Evolutionary conservation across 306 rosid species (phyloP).

Genomic region (Prunus fruticosa): DNA sequence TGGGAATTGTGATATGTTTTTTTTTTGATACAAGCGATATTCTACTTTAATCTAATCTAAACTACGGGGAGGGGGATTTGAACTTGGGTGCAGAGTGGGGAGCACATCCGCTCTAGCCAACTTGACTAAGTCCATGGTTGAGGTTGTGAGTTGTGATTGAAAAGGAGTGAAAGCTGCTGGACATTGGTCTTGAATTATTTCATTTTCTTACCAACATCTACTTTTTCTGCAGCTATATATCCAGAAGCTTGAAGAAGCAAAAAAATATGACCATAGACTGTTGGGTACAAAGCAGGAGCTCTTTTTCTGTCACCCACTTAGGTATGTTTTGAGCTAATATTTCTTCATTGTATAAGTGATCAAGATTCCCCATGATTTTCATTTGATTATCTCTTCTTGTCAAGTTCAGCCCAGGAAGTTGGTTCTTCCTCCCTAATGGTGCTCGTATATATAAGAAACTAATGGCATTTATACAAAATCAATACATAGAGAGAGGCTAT

Average conservation of each 20-base stretch:
- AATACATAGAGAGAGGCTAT: conserved; percentile 83
- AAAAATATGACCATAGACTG: conserved; percentile 87
- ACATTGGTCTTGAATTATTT: conserved; percentile 11
- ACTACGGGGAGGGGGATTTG: no score
- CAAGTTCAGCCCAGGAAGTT: conserved; percentile 86
- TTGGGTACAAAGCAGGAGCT: conserved; percentile 92
- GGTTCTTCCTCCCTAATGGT: conserved; percentile 97
- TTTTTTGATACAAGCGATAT: no score
- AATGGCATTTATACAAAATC: conserved; percentile 68
- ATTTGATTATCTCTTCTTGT: conserved; percentile 12
- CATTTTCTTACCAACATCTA: conserved; percentile 11
- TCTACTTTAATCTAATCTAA: no score
- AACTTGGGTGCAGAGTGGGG: no score
- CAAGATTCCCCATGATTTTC: not conserved
- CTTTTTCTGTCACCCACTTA: conserved; percentile 84
- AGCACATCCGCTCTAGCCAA: no score
- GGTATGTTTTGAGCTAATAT: conserved; percentile 39
- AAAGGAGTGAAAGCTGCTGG: conserved; percentile 2
- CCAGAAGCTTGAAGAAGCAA: conserved; percentile 76
- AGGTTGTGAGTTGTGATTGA: not conserved
- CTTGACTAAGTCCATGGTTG: no score
- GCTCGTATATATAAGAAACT: conserved; percentile 77
- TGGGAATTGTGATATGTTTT: not conserved
- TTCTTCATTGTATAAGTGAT: not conserved
- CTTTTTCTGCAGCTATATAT: conserved; percentile 56